Evolutionary conservation across 805 yeast species (phyloP), one percentile per base, ranked within the genome.

Genomic region (Metschnikowia bowlesiae): DNA sequence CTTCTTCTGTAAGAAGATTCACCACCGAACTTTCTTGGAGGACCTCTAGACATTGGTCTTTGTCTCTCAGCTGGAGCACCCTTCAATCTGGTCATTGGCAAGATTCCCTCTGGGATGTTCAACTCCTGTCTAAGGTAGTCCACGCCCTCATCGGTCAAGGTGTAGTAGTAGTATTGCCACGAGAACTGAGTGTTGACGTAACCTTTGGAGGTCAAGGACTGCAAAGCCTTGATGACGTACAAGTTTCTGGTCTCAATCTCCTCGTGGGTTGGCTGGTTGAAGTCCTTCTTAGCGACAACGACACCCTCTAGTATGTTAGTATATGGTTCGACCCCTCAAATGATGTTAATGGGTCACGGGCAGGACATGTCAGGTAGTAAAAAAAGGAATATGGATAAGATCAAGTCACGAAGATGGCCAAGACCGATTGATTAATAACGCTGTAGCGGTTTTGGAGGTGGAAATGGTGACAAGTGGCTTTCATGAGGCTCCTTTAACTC

Each of bases 111-210:
- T 81, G 99, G 99, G 70, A 94, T 84, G 86, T 91, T 90, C 78
- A 94, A 87, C 89, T 90, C 94, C 75, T 89, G 90, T 82, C 97
- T 88, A 74, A 94, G 87, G 87, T 82, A 94, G 74, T 90, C 96
- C 63, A 94, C 92, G 86, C 99, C 99, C 80, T 89, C 97, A 75
- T 94, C 98, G 75, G 98, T 94, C 75, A 94, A 87, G 83, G 99
- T 89, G 95, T 94, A 94, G 96, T 94, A 94, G 83, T 94, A 94
- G 85, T 89, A 89, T 85, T 91, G 97, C 99, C 99, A 94, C 72
- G 98, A 92, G 87, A 92, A 94, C 82, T 90, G 98, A 69, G 99
- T 94, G 89, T 92, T 90, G 79, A 94, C 98, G 86, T 72, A 94
- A 77, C 99, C 99, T 80, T 87, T 89, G 60, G 99, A 94, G 73